Conservation (phyloP, 306 rosid genomes). For the Parietaria judaica region DNA sequence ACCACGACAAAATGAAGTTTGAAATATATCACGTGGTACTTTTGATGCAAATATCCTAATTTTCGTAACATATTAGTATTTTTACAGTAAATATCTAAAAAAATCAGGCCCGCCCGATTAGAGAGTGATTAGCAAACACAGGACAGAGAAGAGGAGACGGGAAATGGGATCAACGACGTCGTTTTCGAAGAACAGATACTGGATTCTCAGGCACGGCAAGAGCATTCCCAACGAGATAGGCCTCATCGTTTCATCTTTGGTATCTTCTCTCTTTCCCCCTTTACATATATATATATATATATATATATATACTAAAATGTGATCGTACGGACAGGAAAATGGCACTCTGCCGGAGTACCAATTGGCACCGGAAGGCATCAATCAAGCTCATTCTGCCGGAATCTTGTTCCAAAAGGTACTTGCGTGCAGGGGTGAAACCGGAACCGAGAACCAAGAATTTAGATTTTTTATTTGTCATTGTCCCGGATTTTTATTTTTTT, state of each 20-base stretch:
- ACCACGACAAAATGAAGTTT: too few species aligned
- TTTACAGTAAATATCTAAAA: background rate
- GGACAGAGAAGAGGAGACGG: too few species aligned
- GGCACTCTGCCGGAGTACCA: conserved; percentile 61
- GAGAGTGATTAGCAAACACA: too few species aligned
- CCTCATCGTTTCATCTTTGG: conserved; percentile 73
- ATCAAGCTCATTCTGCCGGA: conserved; percentile 62
- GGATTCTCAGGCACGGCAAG: conserved; percentile 86
- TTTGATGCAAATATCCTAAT: background rate
- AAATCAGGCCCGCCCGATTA: background rate
- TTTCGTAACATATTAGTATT: background rate
- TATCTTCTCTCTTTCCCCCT: background rate
- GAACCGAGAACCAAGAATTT: too few species aligned
- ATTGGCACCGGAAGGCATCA: conserved; percentile 61
- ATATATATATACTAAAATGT: background rate
- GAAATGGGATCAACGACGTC: conserved; percentile 32
- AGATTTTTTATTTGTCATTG: too few species aligned
- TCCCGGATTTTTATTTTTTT: background rate
- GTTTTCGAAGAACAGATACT: conserved; percentile 45
- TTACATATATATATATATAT: background rate
- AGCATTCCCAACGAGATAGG: conserved; percentile 85
- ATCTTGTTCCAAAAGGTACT: conserved; percentile 46
- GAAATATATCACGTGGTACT: too few species aligned
- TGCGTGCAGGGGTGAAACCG: background rate
- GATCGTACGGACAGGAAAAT: conserved; percentile 47